A percentile compares a stretch with the other conserved stretches of the same genome.
These are phyloP conservation scores for Coniella vitis DNA, from an alignment of 2,329 filamentous ascomycete species.

Conservation along the genomic window DNA sequence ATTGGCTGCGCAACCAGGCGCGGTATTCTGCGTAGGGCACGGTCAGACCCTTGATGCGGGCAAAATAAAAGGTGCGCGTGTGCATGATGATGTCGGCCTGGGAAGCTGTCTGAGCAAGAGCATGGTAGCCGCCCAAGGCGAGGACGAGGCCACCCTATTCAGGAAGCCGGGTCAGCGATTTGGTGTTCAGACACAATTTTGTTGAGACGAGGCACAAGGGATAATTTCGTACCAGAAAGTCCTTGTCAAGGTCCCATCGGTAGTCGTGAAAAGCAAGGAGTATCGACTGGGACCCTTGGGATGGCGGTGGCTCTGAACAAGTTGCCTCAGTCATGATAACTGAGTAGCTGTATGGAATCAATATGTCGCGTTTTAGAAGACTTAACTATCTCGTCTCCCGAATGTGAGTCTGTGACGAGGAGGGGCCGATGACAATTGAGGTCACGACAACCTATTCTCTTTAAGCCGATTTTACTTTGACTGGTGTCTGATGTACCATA, in stretches of 20 bases:
- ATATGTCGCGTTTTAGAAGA: no score
- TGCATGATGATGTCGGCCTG: conserved; percentile 17
- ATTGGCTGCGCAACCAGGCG: conserved; percentile 44
- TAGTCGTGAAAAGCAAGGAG: conserved; percentile 15
- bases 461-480: no score
- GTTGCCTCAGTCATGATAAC: conserved; percentile 3
- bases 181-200: neutral
- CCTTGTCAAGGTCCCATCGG: conserved; percentile 14
- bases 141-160: conserved; percentile 13
- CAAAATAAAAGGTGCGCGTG: conserved; percentile 52
- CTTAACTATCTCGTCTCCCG: no score
- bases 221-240: conserved; percentile 14
- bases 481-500: no score
- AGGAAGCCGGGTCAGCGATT: neutral
- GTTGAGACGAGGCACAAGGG: neutral
- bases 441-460: no score
- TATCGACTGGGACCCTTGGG: neutral
- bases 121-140: conserved; percentile 13
- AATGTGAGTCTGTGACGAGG: no score
- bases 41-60: conserved; percentile 38
- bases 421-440: no score
- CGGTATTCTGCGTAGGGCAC: conserved; percentile 66
- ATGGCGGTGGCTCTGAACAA: neutral
- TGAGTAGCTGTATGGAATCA: no score
- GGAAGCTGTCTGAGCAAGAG: conserved; percentile 12